Percentiles rank a stretch among this genome's conserved stretches.
phyloP scores from a whole-genome alignment of 495 filamentous ascomycete species.

The Entonaema liquescens region DNA sequence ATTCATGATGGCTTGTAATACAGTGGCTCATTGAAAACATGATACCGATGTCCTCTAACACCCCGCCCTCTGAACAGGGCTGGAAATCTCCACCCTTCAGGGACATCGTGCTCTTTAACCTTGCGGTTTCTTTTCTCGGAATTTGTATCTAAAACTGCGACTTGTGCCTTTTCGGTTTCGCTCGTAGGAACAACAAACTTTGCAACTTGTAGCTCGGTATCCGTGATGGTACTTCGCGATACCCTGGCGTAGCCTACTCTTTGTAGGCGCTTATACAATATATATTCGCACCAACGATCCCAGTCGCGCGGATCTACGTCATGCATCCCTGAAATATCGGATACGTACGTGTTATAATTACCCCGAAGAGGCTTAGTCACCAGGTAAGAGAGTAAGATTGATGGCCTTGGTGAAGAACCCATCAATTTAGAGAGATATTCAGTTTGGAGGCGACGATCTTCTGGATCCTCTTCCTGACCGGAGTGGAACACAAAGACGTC shows the following conservation, averaged over 20 bases:
- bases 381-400: conserved; percentile 89
- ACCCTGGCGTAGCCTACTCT: conserved; percentile 90
- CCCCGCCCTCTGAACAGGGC: conserved; percentile 84
- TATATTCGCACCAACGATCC: conserved; percentile 99
- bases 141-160: conserved; percentile 41
- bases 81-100: conserved; percentile 84
- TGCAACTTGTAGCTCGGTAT: conserved; percentile 96
- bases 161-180: conserved; percentile 65
- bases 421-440: conserved; percentile 90
- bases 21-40: conserved; percentile 94
- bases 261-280: conserved; percentile 89
- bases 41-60: conserved; percentile 88
- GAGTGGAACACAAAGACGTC: conserved; percentile 99
- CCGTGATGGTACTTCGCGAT: conserved; percentile 89
- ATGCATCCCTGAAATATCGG: conserved; percentile 85
- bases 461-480: conserved; percentile 95
- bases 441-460: conserved; percentile 88
- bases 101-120: conserved; percentile 72
- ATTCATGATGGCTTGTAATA: conserved; percentile 61
- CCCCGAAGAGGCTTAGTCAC: conserved; percentile 90
- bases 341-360: conserved; percentile 97
- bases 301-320: conserved; percentile 94
- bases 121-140: conserved; percentile 46
- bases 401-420: conserved; percentile 80
- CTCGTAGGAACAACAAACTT: conserved; percentile 89